Evolutionary conservation across 306 rosid species (phyloP).

Genomic region (Hippophae gyantsensis): DNA sequence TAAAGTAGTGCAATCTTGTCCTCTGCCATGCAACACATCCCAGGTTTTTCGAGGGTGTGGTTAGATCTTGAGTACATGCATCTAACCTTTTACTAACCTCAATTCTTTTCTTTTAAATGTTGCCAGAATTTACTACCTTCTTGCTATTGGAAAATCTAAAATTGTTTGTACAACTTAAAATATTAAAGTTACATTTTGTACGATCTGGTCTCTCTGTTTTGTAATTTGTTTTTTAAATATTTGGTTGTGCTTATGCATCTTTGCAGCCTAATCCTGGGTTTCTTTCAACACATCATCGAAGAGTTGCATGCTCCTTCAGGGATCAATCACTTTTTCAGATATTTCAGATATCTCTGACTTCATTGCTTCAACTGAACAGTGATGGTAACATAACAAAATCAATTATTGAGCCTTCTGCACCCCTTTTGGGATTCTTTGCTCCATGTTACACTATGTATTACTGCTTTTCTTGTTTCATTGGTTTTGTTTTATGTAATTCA

Average conservation of each 20-base stretch:
- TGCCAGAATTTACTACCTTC: no score
- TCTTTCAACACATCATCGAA: constrained; percentile 93
- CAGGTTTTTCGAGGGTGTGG: no score
- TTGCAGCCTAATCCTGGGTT: constrained; percentile 79
- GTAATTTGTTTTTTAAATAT: no score
- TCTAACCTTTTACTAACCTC: no score
- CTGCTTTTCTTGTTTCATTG: constrained; percentile 11
- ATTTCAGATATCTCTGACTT: constrained; percentile 90
- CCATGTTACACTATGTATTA: neutral
- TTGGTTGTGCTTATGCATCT: constrained; percentile 6
- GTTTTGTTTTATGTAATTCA: constrained; percentile 23
- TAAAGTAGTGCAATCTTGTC: no score
- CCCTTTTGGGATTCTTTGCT: constrained; percentile 5
- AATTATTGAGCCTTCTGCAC: neutral
- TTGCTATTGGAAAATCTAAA: no score
- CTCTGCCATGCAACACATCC: no score
- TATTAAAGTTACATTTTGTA: no score
- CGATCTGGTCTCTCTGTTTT: no score
- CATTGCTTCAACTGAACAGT: constrained; percentile 75
- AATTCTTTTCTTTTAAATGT: no score
- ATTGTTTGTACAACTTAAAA: no score
- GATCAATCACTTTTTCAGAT: constrained; percentile 83
- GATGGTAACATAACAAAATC: constrained; percentile 48
- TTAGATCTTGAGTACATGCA: no score
- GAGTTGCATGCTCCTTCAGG: constrained; percentile 92